These are phyloP conservation scores for Hypoxylon cercidicola DNA, from an alignment of 495 filamentous ascomycete genomes.

Conservation along the genomic window DNA sequence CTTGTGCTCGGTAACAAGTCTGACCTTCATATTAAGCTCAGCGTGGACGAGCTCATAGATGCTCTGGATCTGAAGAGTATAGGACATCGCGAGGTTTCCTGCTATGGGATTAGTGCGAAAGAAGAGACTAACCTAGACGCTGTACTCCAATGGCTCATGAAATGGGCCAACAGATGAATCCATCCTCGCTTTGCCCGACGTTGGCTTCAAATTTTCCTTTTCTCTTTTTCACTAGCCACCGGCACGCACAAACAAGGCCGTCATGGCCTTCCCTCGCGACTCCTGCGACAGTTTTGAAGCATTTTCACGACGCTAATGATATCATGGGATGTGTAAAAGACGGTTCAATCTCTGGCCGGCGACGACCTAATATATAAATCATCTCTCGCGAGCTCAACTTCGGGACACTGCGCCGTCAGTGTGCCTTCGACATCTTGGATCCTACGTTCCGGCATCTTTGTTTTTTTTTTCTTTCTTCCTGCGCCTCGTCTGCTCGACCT, in stretches of 20 bases:
- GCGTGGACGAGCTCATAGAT: slow-evolving; percentile 95
- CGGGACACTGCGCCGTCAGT: slow-evolving; percentile 36
- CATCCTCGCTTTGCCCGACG: slow-evolving; percentile 16
- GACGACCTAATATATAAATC: slow-evolving; percentile 56
- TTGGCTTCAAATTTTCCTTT: slow-evolving; percentile 15
- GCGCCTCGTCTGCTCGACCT: slow-evolving; percentile 40
- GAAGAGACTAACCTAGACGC: slow-evolving; percentile 99
- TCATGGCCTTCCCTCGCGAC: slow-evolving; percentile 20
- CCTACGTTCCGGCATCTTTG: slow-evolving; percentile 30
- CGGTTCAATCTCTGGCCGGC: slow-evolving; percentile 55
- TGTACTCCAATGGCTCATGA: slow-evolving; percentile 96
- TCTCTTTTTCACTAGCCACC: slow-evolving; percentile 24
- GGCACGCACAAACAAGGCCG: slow-evolving; percentile 16
- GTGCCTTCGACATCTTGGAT: slow-evolving; percentile 35
- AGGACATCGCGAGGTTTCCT: slow-evolving; percentile 93
- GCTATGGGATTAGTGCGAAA: slow-evolving; percentile 98
- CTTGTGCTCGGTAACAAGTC: slow-evolving; percentile 99
- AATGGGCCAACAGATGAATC: slow-evolving; percentile 72
- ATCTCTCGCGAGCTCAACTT: slow-evolving; percentile 47
- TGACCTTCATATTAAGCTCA: slow-evolving; percentile 85
- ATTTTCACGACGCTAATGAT: slow-evolving; percentile 51
- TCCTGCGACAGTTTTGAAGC: slow-evolving; percentile 42
- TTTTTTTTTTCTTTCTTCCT: slow-evolving; percentile 31
- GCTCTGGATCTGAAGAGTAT: slow-evolving; percentile 89
- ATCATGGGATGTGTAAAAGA: slow-evolving; percentile 49